phyloP scores from a whole-genome alignment of 345 rosid species.

The Sisymbrium altissimum region DNA sequence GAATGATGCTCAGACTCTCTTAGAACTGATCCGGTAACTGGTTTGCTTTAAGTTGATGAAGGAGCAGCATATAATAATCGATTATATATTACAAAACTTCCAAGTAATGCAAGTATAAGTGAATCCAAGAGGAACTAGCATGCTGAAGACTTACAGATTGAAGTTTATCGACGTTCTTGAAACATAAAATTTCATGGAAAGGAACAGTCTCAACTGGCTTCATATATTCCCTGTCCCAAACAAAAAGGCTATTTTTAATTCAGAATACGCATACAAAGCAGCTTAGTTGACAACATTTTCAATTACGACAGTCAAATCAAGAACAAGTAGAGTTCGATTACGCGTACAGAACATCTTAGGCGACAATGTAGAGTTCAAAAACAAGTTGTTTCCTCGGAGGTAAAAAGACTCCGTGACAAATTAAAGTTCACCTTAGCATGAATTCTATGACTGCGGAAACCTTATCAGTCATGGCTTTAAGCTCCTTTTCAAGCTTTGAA shows the following conservation, averaged over 20 bases:
- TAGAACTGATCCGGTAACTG: conserved; percentile 14
- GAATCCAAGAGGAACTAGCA: conserved; percentile 2
- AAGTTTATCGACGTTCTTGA: conserved; percentile 66
- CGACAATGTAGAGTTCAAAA: neutral
- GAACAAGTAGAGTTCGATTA: neutral
- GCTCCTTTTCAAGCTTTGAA: conserved; percentile 41
- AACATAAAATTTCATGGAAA: conserved; percentile 78
- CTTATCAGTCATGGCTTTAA: conserved; percentile 52
- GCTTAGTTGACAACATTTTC: neutral
- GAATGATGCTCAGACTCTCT: conserved; percentile 5
- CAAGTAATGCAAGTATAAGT: conserved; percentile 11
- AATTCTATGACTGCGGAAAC: conserved; percentile 50
- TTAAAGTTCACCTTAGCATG: conserved; percentile 55
- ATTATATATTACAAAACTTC: neutral
- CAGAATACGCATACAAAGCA: neutral
- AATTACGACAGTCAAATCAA: neutral
- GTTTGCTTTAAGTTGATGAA: conserved; percentile 19
- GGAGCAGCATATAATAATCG: neutral
- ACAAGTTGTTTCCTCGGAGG: neutral
- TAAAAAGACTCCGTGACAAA: conserved; percentile 4
- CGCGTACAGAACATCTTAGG: neutral
- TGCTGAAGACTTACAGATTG: conserved; percentile 56
- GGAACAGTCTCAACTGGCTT: conserved; percentile 68
- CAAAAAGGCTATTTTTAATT: neutral
- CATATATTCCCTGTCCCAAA: conserved; percentile 62